These are phyloP conservation scores for Cyclostephanos invisitatus DNA, from an alignment of 108 stramenopile species.

Conservation along the genomic window DNA sequence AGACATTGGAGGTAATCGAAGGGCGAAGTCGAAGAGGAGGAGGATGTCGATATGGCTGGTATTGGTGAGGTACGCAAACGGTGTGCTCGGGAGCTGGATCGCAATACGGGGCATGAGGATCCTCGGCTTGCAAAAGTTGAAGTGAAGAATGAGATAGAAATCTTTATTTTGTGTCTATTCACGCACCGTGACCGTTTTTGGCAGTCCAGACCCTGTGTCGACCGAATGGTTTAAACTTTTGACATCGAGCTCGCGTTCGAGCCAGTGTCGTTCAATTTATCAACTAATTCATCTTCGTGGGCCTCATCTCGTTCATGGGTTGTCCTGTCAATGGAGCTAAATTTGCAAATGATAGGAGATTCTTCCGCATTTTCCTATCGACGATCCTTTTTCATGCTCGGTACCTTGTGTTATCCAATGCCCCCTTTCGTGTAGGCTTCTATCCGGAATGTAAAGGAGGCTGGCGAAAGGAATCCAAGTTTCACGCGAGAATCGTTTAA, in stretches of 20 bases:
- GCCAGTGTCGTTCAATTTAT: no score
- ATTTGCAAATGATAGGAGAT: no score
- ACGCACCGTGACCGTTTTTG: background rate
- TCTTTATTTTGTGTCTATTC: background rate
- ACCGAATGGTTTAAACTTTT: background rate
- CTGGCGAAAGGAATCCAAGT: no score
- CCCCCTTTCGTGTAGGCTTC: no score
- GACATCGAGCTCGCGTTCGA: no score
- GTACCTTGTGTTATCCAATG: background rate
- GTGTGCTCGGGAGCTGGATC: conserved; percentile 67
- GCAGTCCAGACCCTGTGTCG: background rate
- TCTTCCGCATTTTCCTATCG: background rate
- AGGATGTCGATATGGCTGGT: conserved; percentile 17
- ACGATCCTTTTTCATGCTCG: background rate
- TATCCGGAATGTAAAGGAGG: no score
- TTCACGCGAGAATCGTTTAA: no score
- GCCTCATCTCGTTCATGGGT: no score
- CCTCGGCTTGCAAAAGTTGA: conserved; percentile 68
- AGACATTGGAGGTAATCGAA: background rate
- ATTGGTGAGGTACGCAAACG: conserved; percentile 64
- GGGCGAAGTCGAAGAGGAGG: background rate
- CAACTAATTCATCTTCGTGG: no score
- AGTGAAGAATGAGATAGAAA: background rate
- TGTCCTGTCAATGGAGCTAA: no score
- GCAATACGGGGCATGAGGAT: conserved; percentile 81